These are phyloP conservation scores for Rubroboletus pulcherrimus DNA, from an alignment of 768 basidiomycete genomes.

Conservation along the genomic window DNA sequence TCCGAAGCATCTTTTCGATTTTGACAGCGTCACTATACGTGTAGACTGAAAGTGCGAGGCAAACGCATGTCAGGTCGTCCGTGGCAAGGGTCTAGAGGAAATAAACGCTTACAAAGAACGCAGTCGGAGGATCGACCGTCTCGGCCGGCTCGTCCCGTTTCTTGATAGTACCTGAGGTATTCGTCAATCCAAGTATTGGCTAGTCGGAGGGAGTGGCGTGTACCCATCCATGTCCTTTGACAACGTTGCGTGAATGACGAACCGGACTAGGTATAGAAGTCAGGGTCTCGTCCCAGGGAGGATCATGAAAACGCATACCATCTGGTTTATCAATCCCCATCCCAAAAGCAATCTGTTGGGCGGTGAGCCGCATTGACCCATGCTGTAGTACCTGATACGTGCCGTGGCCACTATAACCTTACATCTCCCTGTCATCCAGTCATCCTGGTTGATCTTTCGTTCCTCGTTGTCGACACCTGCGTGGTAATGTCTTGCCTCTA, in stretches of 20 bases:
- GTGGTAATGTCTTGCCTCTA: slow-evolving; percentile 81
- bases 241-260: slow-evolving; percentile 83
- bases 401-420: slow-evolving; percentile 94
- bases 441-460: slow-evolving; percentile 55
- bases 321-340: slow-evolving; percentile 94
- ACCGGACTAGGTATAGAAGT: slow-evolving; percentile 60
- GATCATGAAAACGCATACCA: slow-evolving; percentile 39
- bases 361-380: not conserved
- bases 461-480: slow-evolving; percentile 67
- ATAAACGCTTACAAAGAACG: slow-evolving; percentile 64
- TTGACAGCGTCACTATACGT: slow-evolving; percentile 52
- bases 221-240: slow-evolving; percentile 85
- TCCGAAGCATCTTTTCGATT: slow-evolving; percentile 59
- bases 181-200: not conserved
- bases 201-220: slow-evolving; percentile 15
- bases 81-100: not conserved
- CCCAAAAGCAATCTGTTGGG: slow-evolving; percentile 81
- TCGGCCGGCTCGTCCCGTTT: slow-evolving; percentile 94
- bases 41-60: slow-evolving; percentile 50
- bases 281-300: not conserved
- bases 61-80: not conserved
- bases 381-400: slow-evolving; percentile 18
- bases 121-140: slow-evolving; percentile 85
- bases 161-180: slow-evolving; percentile 74
- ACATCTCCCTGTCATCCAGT: slow-evolving; percentile 71